Conservation (phyloP, 768 basidiomycete species). For the Mycena indigotica region DNA sequence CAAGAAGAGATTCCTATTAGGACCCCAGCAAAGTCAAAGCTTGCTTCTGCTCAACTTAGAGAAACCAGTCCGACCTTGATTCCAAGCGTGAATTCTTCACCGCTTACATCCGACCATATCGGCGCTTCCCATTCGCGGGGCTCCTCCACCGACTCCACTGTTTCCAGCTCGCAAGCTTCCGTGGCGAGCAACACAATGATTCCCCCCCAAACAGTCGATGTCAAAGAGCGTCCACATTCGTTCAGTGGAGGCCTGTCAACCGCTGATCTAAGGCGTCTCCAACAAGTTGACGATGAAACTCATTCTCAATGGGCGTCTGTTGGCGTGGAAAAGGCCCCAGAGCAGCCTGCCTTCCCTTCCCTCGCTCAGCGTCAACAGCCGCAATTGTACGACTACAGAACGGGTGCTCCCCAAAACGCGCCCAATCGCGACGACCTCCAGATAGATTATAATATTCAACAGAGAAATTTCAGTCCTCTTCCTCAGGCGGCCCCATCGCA, state of each 20-base stretch:
- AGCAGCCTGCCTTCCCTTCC: slow-evolving; percentile 68
- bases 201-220: slow-evolving; percentile 56
- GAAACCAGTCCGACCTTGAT: slow-evolving; percentile 74
- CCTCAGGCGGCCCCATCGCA: slow-evolving; percentile 42
- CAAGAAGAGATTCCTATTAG: slow-evolving; percentile 62
- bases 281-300: slow-evolving; percentile 59
- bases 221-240: slow-evolving; percentile 78
- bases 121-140: slow-evolving; percentile 76
- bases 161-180: slow-evolving; percentile 61
- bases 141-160: slow-evolving; percentile 77
- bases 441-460: slow-evolving; percentile 60
- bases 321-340: slow-evolving; percentile 47
- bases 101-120: slow-evolving; percentile 66
- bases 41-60: slow-evolving; percentile 54
- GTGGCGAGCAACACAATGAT: slow-evolving; percentile 60
- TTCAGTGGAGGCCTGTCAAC: slow-evolving; percentile 77
- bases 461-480: slow-evolving; percentile 55
- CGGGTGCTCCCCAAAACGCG: slow-evolving; percentile 37
- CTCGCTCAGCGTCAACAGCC: slow-evolving; percentile 49
- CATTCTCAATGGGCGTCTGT: slow-evolving; percentile 53
- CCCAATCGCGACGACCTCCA: slow-evolving; percentile 48
- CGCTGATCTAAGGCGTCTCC: slow-evolving; percentile 74
- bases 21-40: slow-evolving; percentile 70
- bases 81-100: slow-evolving; percentile 73
- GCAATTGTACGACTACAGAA: slow-evolving; percentile 55